These are phyloP conservation scores for Leersia perrieri DNA, from an alignment of 176 grass and related monocot genomes.

Conservation along the genomic window DNA sequence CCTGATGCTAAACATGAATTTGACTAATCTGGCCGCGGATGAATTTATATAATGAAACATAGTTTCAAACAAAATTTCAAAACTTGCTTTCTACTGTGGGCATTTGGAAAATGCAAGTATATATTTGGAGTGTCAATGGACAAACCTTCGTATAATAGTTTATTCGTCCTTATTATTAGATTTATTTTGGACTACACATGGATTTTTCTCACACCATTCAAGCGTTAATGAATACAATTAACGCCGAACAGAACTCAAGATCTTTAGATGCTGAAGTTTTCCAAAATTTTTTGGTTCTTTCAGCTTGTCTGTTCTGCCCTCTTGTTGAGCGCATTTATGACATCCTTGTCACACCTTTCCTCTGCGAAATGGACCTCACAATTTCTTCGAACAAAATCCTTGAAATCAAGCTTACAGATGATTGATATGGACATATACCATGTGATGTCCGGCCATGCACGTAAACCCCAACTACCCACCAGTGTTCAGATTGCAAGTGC, in stretches of 20 bases:
- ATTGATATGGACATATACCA: background rate
- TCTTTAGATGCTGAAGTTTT: background rate
- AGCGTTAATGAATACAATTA: background rate
- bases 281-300: background rate
- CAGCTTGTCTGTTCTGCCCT: background rate
- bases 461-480: background rate
- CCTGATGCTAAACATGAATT: too few species aligned
- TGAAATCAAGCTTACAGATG: slow-evolving; percentile 8
- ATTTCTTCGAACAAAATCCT: slow-evolving; percentile 14
- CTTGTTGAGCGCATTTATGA: background rate
- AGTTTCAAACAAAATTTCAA: too few species aligned
- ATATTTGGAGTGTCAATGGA: too few species aligned
- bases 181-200: background rate
- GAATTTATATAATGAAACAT: too few species aligned
- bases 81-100: too few species aligned
- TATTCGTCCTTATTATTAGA: background rate
- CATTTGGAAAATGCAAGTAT: too few species aligned
- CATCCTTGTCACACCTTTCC: slow-evolving; percentile 27
- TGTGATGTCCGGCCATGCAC: background rate
- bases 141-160: background rate
- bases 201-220: background rate
- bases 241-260: background rate
- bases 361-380: background rate
- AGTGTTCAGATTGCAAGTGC: background rate
- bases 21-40: too few species aligned